Evolutionary conservation across 257 asterid genomes (phyloP), one percentile per base, ranked within the genome.

Genomic region (Paulownia fortunei): DNA sequence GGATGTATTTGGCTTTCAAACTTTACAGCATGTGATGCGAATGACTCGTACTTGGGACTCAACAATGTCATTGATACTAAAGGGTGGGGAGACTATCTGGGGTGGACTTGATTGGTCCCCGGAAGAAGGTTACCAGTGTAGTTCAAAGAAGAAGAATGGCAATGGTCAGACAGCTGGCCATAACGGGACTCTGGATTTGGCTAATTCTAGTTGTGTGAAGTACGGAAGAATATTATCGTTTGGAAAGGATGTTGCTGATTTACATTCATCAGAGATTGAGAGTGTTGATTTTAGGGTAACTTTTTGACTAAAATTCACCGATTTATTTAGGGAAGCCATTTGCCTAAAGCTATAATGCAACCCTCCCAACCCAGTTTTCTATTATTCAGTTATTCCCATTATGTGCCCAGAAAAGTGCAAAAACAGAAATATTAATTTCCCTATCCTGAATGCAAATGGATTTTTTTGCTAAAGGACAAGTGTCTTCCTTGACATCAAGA

Each of bases 21-120:
- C 96, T 26, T 83, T 92, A 69, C 89, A 87, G 77, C 96, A 90
- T 80, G 83, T 87, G 74, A 85, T 92, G 93, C 80, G 87, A 60
- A 90, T 90, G 97, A 89, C 92, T 68, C 94, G 96, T 71, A 85
- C 97, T 51, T 92, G 96, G 97, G 97, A 92, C 82, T 90, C 97
- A 72, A 83, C 90, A 36, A 90, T 92, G 96, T 92, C 97, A 52
- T 84, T 92, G 89, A 81, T 92, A 79, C 94, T 88, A 59, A 92
- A 89, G 79, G 97, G 97, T 32, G 97, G 97, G 66, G 92, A 92
- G 62, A 85, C 94, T 47, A 88, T 92, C 68, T 92, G 97, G 97
- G 97, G 97, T 76, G 94, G 86, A 64, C 81, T 89, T 74, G 94
- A 92, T 80, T 90, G 96, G 93, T 92, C 97, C 59, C 97, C 97